These are phyloP conservation scores for Penicillium crustosum DNA, from an alignment of 2,329 filamentous ascomycete species.

Conservation along the genomic window DNA sequence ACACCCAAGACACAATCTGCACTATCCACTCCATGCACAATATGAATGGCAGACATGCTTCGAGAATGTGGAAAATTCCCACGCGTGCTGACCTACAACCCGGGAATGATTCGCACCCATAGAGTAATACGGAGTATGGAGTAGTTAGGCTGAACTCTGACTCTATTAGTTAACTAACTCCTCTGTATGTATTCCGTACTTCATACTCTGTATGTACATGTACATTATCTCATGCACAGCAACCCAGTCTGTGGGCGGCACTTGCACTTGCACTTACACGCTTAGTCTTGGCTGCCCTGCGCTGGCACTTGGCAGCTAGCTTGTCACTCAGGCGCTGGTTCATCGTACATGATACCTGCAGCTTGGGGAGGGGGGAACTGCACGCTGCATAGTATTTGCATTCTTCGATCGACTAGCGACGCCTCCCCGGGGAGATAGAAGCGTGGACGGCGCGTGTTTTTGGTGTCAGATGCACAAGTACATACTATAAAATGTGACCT, in stretches of 20 bases:
- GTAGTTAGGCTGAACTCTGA: not conserved
- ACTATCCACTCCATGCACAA: not conserved
- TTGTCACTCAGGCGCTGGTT: not conserved
- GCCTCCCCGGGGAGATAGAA: constrained; percentile 3
- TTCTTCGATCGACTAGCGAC: constrained; percentile 8
- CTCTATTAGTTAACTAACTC: too few species aligned
- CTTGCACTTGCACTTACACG: not conserved
- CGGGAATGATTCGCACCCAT: constrained; percentile 2
- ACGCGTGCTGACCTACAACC: not conserved
- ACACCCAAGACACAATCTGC: not conserved
- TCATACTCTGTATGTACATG: not conserved
- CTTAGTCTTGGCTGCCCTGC: not conserved
- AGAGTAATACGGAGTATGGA: too few species aligned
- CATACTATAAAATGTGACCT: not conserved
- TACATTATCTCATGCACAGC: not conserved
- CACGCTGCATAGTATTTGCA: constrained; percentile 1
- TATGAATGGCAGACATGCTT: constrained; percentile 15
- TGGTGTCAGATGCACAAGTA: not conserved
- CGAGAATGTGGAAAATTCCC: constrained; percentile 20
- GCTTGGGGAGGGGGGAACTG: not conserved
- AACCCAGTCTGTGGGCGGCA: not conserved
- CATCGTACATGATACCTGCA: constrained; percentile 7
- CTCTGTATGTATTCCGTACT: too few species aligned
- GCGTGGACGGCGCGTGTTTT: constrained; percentile 2
- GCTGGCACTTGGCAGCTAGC: constrained; percentile 8